Base-by-base conservation (phyloP, 805 yeast species). In the Vanderwaltozyma verrucispora region DNA sequence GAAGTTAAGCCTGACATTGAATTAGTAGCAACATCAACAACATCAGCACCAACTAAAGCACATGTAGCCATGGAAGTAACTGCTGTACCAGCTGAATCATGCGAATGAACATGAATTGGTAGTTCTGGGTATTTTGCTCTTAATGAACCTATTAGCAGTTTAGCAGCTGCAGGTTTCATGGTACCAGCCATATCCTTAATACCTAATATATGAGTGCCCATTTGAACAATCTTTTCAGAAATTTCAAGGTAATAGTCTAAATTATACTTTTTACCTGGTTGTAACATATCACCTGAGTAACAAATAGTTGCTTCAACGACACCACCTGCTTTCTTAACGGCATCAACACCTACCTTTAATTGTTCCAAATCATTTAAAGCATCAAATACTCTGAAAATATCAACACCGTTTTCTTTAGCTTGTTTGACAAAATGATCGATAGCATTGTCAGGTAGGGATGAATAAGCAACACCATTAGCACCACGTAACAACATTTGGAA, bases 101-200 rank as follows among this genome's bases (percentile, higher is more conserved):
- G 98, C 24, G 97, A 88, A 67, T 89, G 98, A 29, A 89, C 96
- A 60, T 89, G 98, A 59, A 89, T 88, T 49, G 96, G 96, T 55
- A 89, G 70, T 55, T 83, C 75, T 39, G 98, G 97, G 65, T 82
- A 84, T 63, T 74, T 78, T 41, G 72, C 75, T 65, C 97, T 77
- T 51, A 89, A 77, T 25, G 83, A 67, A 41, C 88, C 76, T 51
- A 89, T 74, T 58, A 89, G 75, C 36, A 78, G 47, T 32, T 71
- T 74, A 32, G 97, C 97, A 45, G 97, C 97, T 42, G 74, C 69
- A 43, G 98, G 97, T 65, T 89, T 87, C 70, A 89, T 64, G 46
- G 96, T 88, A 68, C 98, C 98, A 42, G 98, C 98, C 98, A 89
- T 89, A 67, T 89, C 98, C 67, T 89, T 89, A 61, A 89, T 89